A percentile compares a stretch with the other conserved stretches of the same genome.
phyloP scores from a whole-genome alignment of 2,329 filamentous ascomycete genomes.

The Nemania diffusa region DNA sequence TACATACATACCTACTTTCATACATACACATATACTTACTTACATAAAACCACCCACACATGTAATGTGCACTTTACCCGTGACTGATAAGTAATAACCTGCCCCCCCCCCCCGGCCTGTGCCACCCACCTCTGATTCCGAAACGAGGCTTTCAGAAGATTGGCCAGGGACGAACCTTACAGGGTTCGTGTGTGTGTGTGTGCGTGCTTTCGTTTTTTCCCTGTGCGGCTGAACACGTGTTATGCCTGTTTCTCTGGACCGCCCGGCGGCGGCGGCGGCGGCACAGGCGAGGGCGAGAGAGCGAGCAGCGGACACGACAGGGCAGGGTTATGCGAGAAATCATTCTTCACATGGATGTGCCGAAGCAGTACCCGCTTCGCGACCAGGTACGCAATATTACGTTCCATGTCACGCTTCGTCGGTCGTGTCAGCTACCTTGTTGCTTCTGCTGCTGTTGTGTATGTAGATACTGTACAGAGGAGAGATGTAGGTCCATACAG shows the following conservation, averaged over 20 bases:
- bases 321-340: constrained; percentile 20
- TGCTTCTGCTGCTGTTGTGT: neutral
- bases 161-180: neutral
- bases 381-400: constrained; percentile 3
- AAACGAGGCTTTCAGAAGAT: neutral
- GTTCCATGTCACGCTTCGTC: neutral
- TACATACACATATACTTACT: neutral
- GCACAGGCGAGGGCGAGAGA: no score
- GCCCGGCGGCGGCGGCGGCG: neutral
- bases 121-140: neutral
- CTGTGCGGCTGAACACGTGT: constrained; percentile 16
- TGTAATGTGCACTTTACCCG: no score
- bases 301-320: no score
- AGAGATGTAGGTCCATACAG: constrained; percentile 1
- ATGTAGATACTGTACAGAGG: no score
- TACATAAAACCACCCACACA: neutral
- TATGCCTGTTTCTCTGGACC: neutral
- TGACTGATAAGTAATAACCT: no score
- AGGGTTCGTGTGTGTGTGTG: neutral
- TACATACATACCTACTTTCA: neutral
- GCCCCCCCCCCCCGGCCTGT: neutral
- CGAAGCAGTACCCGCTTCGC: constrained; percentile 1
- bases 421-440: constrained; percentile 9
- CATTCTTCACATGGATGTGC: constrained; percentile 17
- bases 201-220: neutral